A percentile compares a stretch with the other conserved stretches of the same genome.
phyloP scores from a whole-genome alignment of 208 protist genomes.

The Acanthamoeba castellanii region DNA sequence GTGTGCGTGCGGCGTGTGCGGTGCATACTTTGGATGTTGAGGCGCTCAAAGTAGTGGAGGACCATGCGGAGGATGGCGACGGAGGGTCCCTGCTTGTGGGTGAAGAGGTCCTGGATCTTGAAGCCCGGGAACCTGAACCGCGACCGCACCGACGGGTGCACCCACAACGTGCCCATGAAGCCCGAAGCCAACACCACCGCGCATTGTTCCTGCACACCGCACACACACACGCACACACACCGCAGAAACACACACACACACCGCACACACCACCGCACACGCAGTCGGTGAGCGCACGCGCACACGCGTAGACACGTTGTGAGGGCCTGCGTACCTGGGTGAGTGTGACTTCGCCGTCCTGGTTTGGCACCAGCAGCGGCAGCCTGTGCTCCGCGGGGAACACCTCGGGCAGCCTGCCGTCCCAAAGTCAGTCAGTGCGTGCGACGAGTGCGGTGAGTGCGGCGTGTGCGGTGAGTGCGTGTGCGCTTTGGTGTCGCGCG shows the following conservation, averaged over 20 bases:
- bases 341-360: background rate
- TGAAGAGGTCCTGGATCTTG: slow-evolving; percentile 45
- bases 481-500: too few relatives aligned
- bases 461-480: too few relatives aligned
- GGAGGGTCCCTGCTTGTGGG: background rate
- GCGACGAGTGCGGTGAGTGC: too few relatives aligned
- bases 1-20: background rate
- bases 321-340: background rate
- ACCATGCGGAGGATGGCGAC: slow-evolving; percentile 9
- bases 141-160: background rate
- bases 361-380: background rate
- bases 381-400: background rate
- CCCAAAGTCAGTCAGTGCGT: too few relatives aligned
- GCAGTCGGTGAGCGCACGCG: too few relatives aligned
- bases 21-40: background rate
- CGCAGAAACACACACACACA: too few relatives aligned
- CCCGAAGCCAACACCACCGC: slow-evolving; percentile 11
- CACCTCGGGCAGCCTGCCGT: background rate
- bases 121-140: slow-evolving; percentile 5
- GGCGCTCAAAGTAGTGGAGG: slow-evolving; percentile 65
- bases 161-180: slow-evolving; percentile 73
- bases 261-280: too few relatives aligned
- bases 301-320: too few relatives aligned
- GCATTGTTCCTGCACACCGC: slow-evolving; percentile 22
- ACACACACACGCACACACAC: too few relatives aligned